Evolutionary conservation across 495 filamentous ascomycete species (phyloP), one percentile per base, ranked within the genome.

Genomic region (Penicillium canariense): DNA sequence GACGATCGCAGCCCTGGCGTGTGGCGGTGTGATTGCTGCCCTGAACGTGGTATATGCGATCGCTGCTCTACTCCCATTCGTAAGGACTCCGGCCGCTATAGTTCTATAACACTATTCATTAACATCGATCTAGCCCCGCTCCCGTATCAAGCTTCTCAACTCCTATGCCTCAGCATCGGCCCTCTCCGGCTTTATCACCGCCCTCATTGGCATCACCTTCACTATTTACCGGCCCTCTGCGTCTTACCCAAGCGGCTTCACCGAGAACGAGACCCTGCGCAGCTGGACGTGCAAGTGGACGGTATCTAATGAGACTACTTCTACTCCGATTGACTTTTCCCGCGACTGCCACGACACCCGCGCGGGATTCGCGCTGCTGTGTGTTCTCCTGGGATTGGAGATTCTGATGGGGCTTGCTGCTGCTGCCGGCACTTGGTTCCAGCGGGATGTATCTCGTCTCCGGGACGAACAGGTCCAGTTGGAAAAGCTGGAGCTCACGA

Each of bases 211-310:
- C 14, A 54, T 77, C 22, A 50, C 74, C 14, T 79, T 79, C 56
- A 67, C 65, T 22, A 72, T 77, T 27, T 71, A 76, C 52, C 68
- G 69, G 8, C 73, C 75, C 0, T 71, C 69, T 7, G 70, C 77
- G 15, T 59, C 63, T 1, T 68, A 69, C 35, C 69, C 72, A 11
- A 67, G 42, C 17, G 69, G 67, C 23, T 76, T 75, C 52, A 68
- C 57, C 52, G 35, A 59, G 1, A 67, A 68, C 17, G 78, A 80
- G 50, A 81, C 76, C 9, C 65, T 81, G 14, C 66, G 75, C 23
- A 76, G 71, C 45, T 81, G 79, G 79, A 79, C 78, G 5, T 81
- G 79, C 64, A 80, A 78, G 56, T 80, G 76, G 74, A 69, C 72
- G 27, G 39, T 35, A 1, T 45, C 46, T 3, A 60, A 49, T 9